Conservation (phyloP, 345 rosid species). For the Psidium guajava region DNA sequence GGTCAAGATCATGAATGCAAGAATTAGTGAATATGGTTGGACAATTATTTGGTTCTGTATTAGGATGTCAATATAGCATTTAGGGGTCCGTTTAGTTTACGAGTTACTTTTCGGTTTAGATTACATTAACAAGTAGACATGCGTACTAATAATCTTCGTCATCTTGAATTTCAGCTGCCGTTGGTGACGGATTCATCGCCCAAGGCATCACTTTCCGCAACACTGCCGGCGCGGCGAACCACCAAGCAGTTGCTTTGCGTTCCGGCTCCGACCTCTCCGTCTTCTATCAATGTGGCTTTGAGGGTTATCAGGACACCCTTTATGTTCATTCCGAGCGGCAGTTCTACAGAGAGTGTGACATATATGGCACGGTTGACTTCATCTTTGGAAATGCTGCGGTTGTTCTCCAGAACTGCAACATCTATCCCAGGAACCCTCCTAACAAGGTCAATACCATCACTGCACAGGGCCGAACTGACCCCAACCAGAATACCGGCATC, state of each 20-base stretch:
- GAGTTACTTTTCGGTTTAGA: neutral
- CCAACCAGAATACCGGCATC: slow-evolving; percentile 53
- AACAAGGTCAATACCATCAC: slow-evolving; percentile 33
- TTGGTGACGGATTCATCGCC: slow-evolving; percentile 49
- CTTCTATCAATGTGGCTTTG: slow-evolving; percentile 43
- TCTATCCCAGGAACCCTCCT: slow-evolving; percentile 29
- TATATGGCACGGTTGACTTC: slow-evolving; percentile 49
- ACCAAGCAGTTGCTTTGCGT: slow-evolving; percentile 54
- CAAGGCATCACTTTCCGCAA: slow-evolving; percentile 42
- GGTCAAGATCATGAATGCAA: neutral
- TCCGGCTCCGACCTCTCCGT: slow-evolving; percentile 44
- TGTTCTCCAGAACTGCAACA: slow-evolving; percentile 45
- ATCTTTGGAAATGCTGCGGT: slow-evolving; percentile 56
- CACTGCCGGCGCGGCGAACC: slow-evolving; percentile 40
- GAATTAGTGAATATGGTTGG: neutral
- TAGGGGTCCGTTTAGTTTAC: neutral
- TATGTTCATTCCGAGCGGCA: slow-evolving; percentile 50
- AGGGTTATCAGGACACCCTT: slow-evolving; percentile 55
- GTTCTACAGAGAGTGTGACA: slow-evolving; percentile 43
- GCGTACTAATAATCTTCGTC: neutral
- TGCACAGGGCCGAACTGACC: slow-evolving; percentile 39
- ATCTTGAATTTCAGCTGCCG: slow-evolving; percentile 23
- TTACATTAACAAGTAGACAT: neutral
- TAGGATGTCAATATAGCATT: neutral
- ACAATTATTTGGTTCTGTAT: neutral